These are phyloP conservation scores for Ambispora gerdemannii DNA, from an alignment of 192 early-diverging fungal genomes.

Conservation along the genomic window DNA sequence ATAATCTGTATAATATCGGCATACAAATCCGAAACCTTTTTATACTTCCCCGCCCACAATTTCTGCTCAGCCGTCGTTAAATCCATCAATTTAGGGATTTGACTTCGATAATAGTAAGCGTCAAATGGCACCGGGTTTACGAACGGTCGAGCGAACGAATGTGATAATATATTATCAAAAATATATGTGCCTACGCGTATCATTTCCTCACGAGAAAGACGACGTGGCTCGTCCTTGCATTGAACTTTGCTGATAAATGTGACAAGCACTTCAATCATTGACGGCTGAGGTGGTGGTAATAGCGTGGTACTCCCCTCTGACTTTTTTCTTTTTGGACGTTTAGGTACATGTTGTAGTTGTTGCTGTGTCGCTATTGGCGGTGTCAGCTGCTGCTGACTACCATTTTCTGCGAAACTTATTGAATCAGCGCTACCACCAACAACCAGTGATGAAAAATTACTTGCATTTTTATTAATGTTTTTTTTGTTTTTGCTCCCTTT, in stretches of 20 bases:
- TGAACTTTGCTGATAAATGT: not conserved
- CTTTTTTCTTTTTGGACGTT: not conserved
- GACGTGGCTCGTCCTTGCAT: not conserved
- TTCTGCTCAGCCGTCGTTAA: slow-evolving; percentile 50
- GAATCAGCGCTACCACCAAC: too few relatives aligned
- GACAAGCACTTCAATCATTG: not conserved
- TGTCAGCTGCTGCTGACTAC: not conserved
- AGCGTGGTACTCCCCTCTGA: not conserved
- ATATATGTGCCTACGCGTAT: slow-evolving; percentile 8
- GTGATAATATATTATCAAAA: slow-evolving; percentile 17
- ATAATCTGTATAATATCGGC: slow-evolving; percentile 13
- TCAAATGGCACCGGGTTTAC: slow-evolving; percentile 3
- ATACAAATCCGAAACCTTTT: not conserved
- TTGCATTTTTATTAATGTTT: too few relatives aligned
- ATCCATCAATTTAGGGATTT: slow-evolving; percentile 53
- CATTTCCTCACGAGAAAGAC: slow-evolving; percentile 10
- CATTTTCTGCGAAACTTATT: too few relatives aligned
- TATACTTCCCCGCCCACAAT: slow-evolving; percentile 39
- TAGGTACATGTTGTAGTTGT: not conserved
- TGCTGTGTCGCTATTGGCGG: not conserved
- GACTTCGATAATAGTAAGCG: slow-evolving; percentile 36
- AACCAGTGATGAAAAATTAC: too few relatives aligned
- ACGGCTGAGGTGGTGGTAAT: not conserved
- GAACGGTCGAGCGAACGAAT: not conserved
- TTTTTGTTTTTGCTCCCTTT: not conserved